Evolutionary conservation across 129 eudicot species (phyloP).

Genomic region (Escallonia rubra): DNA sequence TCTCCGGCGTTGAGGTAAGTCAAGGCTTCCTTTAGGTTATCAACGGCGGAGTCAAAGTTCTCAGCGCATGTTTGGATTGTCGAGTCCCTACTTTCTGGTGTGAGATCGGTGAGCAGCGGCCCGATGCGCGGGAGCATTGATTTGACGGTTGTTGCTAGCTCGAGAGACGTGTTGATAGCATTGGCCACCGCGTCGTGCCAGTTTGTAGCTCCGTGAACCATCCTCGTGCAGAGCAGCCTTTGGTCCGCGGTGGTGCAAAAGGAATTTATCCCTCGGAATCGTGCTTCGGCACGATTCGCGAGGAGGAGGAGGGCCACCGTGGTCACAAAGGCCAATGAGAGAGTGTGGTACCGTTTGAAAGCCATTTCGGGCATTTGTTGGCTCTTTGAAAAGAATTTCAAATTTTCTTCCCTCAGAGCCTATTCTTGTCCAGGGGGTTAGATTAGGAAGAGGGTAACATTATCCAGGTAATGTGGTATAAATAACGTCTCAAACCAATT

Average conservation of each 20-base stretch:
- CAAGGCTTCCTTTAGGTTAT: not conserved
- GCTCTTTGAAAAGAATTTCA: not conserved
- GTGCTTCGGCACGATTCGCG: not conserved
- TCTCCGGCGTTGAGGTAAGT: not conserved
- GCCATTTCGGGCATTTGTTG: constrained; percentile 5
- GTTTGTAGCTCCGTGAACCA: constrained; percentile 17
- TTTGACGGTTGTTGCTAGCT: not conserved
- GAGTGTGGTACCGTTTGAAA: not conserved
- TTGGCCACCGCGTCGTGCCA: constrained; percentile 11
- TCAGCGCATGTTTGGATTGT: constrained; percentile 2
- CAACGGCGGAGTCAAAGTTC: constrained; percentile 10
- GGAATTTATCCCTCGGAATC: not conserved
- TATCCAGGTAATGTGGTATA: not conserved
- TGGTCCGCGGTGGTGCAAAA: constrained; percentile 14
- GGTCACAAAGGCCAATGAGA: not conserved
- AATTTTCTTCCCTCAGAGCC: constrained; percentile 4
- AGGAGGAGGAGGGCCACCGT: constrained; percentile 3
- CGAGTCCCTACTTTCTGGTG: not conserved
- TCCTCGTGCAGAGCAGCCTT: constrained; percentile 9
- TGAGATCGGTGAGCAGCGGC: not conserved
- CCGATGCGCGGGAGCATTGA: not conserved
- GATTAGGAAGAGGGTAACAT: not conserved
- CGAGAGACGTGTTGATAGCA: constrained; percentile 8
- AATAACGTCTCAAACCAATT: not conserved
- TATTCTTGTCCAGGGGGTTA: constrained; percentile 2